Conservation (phyloP, 768 basidiomycete genomes). For the Phylloporus scabripes region DNA sequence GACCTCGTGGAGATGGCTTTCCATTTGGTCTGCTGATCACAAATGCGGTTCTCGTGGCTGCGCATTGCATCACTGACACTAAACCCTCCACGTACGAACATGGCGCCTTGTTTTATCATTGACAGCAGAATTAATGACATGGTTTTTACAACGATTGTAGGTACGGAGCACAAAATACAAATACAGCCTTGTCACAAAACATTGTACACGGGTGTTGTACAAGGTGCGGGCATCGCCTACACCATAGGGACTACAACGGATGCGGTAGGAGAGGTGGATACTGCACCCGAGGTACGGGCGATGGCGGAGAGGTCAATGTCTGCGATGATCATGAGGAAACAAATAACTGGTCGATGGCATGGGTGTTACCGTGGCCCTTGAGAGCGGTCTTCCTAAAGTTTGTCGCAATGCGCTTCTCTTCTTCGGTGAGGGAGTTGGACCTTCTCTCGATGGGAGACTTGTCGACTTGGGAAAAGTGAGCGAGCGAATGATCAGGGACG, state of each 20-base stretch:
- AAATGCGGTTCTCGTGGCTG: not conserved
- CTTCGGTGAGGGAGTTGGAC: constrained; percentile 46
- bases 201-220: constrained; percentile 6
- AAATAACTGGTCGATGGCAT: not conserved
- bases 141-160: not conserved
- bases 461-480: constrained; percentile 16
- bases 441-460: constrained; percentile 34
- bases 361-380: constrained; percentile 48
- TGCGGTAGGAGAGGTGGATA: constrained; percentile 47
- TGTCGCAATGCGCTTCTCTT: constrained; percentile 59
- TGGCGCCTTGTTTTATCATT: not conserved
- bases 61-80: not conserved
- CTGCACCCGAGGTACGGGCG: constrained; percentile 76
- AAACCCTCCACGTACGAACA: not conserved
- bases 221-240: constrained; percentile 4
- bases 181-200: constrained; percentile 12
- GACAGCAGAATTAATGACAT: not conserved
- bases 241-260: constrained; percentile 10
- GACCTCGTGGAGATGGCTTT: not conserved
- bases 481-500: not conserved
- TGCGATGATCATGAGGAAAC: constrained; percentile 7
- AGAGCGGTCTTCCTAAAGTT: constrained; percentile 71
- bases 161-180: constrained; percentile 10
- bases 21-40: not conserved
- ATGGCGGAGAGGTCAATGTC: constrained; percentile 67